phyloP scores from a whole-genome alignment of 257 asterid species.

The Anisodus tanguticus region DNA sequence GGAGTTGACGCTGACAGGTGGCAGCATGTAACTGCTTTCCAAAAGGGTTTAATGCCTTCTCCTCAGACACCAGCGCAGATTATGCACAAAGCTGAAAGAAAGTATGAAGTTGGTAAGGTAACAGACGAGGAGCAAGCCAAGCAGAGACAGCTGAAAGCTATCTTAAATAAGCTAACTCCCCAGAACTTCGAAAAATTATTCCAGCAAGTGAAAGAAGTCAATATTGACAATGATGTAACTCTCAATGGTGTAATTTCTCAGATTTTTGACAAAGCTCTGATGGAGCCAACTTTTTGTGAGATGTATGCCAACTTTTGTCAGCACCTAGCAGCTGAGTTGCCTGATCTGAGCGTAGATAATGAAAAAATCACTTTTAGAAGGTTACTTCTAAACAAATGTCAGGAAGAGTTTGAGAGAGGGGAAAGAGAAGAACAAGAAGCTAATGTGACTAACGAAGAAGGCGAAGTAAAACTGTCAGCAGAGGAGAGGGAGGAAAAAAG shows the following conservation, averaged over 20 bases:
- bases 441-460: conserved; percentile 77
- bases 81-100: conserved; percentile 88
- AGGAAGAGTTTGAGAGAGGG: conserved; percentile 94
- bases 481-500: conserved; percentile 94
- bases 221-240: conserved; percentile 71
- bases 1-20: conserved; percentile 83
- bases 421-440: conserved; percentile 94
- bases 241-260: conserved; percentile 87
- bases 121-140: conserved; percentile 86
- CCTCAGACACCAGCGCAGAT: conserved; percentile 68
- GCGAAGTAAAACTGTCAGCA: conserved; percentile 68
- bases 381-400: conserved; percentile 84
- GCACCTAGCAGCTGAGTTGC: conserved; percentile 79
- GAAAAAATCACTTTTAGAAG: conserved; percentile 86
- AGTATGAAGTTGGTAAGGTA: conserved; percentile 83
- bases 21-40: conserved; percentile 77
- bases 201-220: conserved; percentile 83
- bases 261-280: conserved; percentile 92
- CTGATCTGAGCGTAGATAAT: conserved; percentile 69
- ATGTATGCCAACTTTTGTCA: conserved; percentile 93
- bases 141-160: conserved; percentile 84
- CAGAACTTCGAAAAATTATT: conserved; percentile 90
- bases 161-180: conserved; percentile 95
- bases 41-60: conserved; percentile 77
- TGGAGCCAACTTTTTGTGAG: conserved; percentile 97